These are phyloP conservation scores for Ajuga reptans DNA, from an alignment of 305 asterid genomes.

Conservation along the genomic window DNA sequence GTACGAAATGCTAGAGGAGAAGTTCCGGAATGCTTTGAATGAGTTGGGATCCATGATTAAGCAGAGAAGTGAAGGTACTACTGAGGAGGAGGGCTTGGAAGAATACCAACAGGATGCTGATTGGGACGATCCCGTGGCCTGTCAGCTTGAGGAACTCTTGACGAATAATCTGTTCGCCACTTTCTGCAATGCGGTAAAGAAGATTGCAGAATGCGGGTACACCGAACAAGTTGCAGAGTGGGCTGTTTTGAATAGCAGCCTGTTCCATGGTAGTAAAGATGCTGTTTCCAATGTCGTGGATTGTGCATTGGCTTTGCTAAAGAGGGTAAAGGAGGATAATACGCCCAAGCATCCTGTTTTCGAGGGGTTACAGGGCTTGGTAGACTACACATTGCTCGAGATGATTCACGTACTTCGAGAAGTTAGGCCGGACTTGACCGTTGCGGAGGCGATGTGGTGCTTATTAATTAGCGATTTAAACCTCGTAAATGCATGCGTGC, in stretches of 20 bases:
- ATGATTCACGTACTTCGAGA: slow-evolving; percentile 66
- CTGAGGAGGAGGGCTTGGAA: slow-evolving; percentile 28
- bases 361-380: slow-evolving; percentile 42
- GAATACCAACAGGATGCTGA: slow-evolving; percentile 27
- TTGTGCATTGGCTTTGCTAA: slow-evolving; percentile 52
- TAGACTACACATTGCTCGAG: slow-evolving; percentile 55
- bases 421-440: slow-evolving; percentile 44
- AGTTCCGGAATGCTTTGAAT: slow-evolving; percentile 18
- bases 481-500: slow-evolving; percentile 48
- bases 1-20: slow-evolving; percentile 44
- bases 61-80: slow-evolving; percentile 20
- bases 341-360: slow-evolving; percentile 31
- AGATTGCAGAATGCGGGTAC: slow-evolving; percentile 49
- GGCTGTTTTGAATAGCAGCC: slow-evolving; percentile 51
- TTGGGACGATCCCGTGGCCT: slow-evolving; percentile 51
- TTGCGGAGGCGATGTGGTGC: slow-evolving; percentile 70
- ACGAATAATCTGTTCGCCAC: slow-evolving; percentile 28
- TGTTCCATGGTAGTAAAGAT: slow-evolving; percentile 55
- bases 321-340: slow-evolving; percentile 32
- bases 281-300: slow-evolving; percentile 49
- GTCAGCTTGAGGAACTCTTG: slow-evolving; percentile 50
- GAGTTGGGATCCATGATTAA: slow-evolving; percentile 29
- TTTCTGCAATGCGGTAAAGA: slow-evolving; percentile 45
- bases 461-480: slow-evolving; percentile 58
- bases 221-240: slow-evolving; percentile 48